These are phyloP conservation scores for Coriaria nepalensis DNA, from an alignment of 306 rosid genomes.

Conservation along the genomic window DNA sequence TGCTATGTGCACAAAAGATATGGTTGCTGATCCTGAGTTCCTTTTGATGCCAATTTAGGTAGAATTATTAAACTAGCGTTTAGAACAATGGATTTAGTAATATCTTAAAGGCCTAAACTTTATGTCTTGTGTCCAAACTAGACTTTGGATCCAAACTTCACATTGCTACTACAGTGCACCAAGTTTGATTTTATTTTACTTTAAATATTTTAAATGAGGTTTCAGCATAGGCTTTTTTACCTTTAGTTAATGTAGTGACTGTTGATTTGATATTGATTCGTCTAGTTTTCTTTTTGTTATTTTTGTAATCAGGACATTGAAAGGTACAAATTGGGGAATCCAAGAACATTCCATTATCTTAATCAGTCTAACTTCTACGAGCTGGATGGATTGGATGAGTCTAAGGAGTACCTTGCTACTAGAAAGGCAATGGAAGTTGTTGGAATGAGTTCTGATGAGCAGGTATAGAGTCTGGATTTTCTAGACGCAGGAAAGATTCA, in stretches of 20 bases:
- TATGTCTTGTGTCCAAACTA: too few relatives aligned
- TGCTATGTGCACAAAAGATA: too few relatives aligned
- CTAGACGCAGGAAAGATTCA: background rate
- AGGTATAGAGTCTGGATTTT: constrained; percentile 36
- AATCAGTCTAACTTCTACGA: constrained; percentile 72
- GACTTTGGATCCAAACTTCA: too few relatives aligned
- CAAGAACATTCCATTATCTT: constrained; percentile 66
- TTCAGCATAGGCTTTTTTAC: too few relatives aligned
- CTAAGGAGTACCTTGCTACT: constrained; percentile 66
- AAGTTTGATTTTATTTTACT: too few relatives aligned
- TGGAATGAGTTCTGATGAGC: constrained; percentile 67
- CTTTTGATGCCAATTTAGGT: too few relatives aligned
- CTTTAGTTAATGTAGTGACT: background rate
- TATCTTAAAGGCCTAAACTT: too few relatives aligned
- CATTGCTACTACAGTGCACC: too few relatives aligned
- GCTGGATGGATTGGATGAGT: constrained; percentile 65
- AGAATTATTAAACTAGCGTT: too few relatives aligned
- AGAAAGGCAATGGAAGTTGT: constrained; percentile 93
- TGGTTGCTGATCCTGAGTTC: too few relatives aligned
- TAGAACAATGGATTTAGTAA: too few relatives aligned
- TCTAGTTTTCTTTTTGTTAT: background rate
- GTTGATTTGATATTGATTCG: background rate
- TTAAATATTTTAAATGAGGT: too few relatives aligned
- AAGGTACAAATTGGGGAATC: constrained; percentile 63
- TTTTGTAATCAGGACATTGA: constrained; percentile 40